phyloP scores from a whole-genome alignment of 192 early-diverging fungal genomes.

The Gryganskiella cystojenkinii region DNA sequence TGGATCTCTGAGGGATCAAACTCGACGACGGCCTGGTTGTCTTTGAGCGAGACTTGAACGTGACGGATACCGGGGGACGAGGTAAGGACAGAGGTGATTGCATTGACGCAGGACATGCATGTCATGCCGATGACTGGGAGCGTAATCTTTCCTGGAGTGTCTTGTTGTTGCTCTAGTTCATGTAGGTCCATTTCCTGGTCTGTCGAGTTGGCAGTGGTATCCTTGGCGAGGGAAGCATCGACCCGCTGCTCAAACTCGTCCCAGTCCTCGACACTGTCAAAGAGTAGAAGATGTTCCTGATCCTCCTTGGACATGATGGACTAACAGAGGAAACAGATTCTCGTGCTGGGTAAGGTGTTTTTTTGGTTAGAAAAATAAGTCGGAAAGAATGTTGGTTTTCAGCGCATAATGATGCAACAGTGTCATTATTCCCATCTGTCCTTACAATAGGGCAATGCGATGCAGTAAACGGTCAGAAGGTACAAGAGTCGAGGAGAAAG shows the following conservation, averaged over 20 bases:
- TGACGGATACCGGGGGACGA: conserved; percentile 61
- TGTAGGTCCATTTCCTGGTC: no score
- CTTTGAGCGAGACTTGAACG: conserved; percentile 64
- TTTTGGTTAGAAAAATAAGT: no score
- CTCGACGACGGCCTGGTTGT: conserved; percentile 64
- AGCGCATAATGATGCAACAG: no score
- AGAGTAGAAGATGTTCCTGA: conserved; percentile 37
- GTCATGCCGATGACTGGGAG: conserved; percentile 74
- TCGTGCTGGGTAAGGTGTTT: no score
- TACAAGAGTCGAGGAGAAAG: no score
- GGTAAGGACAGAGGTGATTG: conserved; percentile 69
- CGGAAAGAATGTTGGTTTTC: no score
- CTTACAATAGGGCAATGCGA: no score
- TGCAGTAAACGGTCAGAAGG: no score
- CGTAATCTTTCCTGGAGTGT: conserved; percentile 23
- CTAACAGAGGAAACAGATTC: no score
- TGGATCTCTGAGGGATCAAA: conserved; percentile 54
- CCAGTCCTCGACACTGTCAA: conserved; percentile 42
- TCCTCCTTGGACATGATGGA: conserved; percentile 31
- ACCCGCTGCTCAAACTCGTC: conserved; percentile 46
- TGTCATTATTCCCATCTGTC: no score
- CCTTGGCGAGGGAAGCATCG: conserved; percentile 26
- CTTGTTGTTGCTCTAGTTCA: background rate
- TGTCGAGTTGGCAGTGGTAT: conserved; percentile 9
- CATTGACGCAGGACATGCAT: conserved; percentile 84